Base-by-base conservation (phyloP, 2,329 filamentous ascomycete species). In the Aspergillus sp. region DNA sequence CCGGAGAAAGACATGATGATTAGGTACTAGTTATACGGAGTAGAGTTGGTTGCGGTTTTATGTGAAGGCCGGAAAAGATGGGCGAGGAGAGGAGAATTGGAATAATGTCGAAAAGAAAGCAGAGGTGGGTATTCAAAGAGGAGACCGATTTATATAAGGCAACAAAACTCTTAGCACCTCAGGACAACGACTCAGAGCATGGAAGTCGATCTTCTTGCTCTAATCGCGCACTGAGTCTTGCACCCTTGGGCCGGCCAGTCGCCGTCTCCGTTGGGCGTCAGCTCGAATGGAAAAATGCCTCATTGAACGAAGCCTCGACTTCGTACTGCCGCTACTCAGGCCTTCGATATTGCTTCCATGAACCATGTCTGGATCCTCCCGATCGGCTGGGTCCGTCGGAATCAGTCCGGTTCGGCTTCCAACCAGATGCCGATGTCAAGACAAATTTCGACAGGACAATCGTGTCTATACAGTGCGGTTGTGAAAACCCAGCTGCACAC, bases 1-100 rank as follows among this genome's bases (percentile, higher is more conserved):
- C 75, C 76, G 56, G 78, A 77, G 70, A 77, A 79, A 51, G 74
- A 78, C 78, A 80, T 80, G 26, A 55, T 70, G 9, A 45, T 39
- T 15, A 36, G n/a, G n/a, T 34, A 43, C 22, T 18, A 45, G 32
- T 26, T 6, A n/a, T 22, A 56, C 18, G 30, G 47, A 39, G 34
- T n/a, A 36, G 34, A 36, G 12, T 52, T 48, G 20, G 18, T 45
- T 38, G 17, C n/a, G 45, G 30, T 22, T 24, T 24, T 17, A 17
- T 41, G 18, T 17, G 38, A 42, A 4, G 11, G 20, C 6, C 13
- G 18, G 17, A 17, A 5, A 47, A 32, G 50, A 6, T 18, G 5
- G 39, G 17, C 8, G 11, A 45, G 17, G 24, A 36, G 22, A 18
- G 12, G 9, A 38, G 36, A 32, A 13, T 47, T 32, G 17, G 34